A percentile compares a stretch with the other conserved stretches of the same genome.
Conservation (phyloP, 2,329 filamentous ascomycete species). For the Xylaria sp. region DNA sequence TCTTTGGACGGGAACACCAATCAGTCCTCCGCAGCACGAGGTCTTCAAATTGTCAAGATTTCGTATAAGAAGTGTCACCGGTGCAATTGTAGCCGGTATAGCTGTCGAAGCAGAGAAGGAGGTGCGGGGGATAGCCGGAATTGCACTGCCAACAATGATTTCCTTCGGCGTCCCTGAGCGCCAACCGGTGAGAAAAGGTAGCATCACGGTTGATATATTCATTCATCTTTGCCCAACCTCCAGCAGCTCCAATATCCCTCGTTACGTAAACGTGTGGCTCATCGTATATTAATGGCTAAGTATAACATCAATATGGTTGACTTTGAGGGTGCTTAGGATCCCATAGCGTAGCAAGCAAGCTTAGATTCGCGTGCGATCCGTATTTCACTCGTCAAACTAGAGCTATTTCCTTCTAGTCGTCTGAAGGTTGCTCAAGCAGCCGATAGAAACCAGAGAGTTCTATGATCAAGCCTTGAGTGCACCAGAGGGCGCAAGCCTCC, state of each 20-base stretch:
- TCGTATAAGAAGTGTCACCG: conserved; percentile 8
- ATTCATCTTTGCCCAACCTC: not conserved
- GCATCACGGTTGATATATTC: not conserved
- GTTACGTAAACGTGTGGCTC: not conserved
- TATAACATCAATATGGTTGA: conserved; percentile 1
- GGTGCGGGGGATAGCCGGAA: not conserved
- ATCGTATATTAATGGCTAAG: conserved; percentile 9
- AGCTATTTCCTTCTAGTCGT: not conserved
- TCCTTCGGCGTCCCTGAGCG: not conserved
- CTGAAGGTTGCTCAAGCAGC: not conserved
- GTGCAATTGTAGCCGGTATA: conserved; percentile 2
- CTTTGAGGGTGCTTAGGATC: not conserved
- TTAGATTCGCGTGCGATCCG: not conserved
- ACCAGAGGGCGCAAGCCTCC: not conserved
- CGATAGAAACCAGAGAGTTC: not conserved
- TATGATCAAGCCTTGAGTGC: not conserved
- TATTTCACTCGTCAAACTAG: not conserved
- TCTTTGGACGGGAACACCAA: not conserved
- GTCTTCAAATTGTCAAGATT: not conserved
- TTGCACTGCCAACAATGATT: not conserved
- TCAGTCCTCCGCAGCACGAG: not conserved
- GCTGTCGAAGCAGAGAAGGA: conserved; percentile 62
- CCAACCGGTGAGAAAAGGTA: not conserved
- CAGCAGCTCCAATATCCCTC: not conserved
- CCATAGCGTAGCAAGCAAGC: not conserved